A percentile compares a stretch with the other conserved stretches of the same genome.
phyloP scores from a whole-genome alignment of 352 stramenopile genomes.

The Pythium myriotylum region DNA sequence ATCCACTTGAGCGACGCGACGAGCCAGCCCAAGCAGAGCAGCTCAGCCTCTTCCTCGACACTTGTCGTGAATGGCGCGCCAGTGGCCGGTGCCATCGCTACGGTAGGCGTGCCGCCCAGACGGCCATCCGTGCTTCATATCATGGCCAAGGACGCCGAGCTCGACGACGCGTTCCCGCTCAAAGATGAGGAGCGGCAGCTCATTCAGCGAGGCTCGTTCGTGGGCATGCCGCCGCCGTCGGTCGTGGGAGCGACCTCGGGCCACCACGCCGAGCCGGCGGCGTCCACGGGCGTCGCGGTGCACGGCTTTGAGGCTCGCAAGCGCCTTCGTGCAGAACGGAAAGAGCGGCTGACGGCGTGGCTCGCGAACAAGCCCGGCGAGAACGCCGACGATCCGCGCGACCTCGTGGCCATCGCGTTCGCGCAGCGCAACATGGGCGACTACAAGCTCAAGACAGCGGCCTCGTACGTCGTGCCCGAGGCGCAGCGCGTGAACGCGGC shows the following conservation, averaged over 20 bases:
- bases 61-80: slow-evolving; percentile 1
- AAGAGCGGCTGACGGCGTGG: slow-evolving; percentile 64
- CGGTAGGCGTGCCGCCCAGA: slow-evolving; percentile 8
- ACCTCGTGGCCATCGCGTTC: slow-evolving; percentile 90
- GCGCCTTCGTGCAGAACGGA: slow-evolving; percentile 67
- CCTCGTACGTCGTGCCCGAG: slow-evolving; percentile 89
- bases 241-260: slow-evolving; percentile 1
- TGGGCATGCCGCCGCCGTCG: slow-evolving; percentile 7
- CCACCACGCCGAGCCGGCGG: slow-evolving; percentile 13
- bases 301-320: slow-evolving; percentile 87
- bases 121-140: slow-evolving; percentile 68
- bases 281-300: slow-evolving; percentile 34
- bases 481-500: slow-evolving; percentile 88
- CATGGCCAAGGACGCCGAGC: slow-evolving; percentile 49
- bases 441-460: slow-evolving; percentile 91
- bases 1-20: slow-evolving; percentile 50
- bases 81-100: neutral
- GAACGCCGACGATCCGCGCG: slow-evolving; percentile 89
- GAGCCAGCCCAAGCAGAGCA: slow-evolving; percentile 19
- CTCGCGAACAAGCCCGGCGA: slow-evolving; percentile 78
- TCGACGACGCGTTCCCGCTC: slow-evolving; percentile 56
- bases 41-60: neutral
- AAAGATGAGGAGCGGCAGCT: slow-evolving; percentile 64
- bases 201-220: slow-evolving; percentile 25
- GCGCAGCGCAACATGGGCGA: slow-evolving; percentile 90